A percentile compares a stretch with the other conserved stretches of the same genome.
These are phyloP conservation scores for Peronospora farinosa DNA, from an alignment of 352 stramenopile genomes.

Conservation along the genomic window DNA sequence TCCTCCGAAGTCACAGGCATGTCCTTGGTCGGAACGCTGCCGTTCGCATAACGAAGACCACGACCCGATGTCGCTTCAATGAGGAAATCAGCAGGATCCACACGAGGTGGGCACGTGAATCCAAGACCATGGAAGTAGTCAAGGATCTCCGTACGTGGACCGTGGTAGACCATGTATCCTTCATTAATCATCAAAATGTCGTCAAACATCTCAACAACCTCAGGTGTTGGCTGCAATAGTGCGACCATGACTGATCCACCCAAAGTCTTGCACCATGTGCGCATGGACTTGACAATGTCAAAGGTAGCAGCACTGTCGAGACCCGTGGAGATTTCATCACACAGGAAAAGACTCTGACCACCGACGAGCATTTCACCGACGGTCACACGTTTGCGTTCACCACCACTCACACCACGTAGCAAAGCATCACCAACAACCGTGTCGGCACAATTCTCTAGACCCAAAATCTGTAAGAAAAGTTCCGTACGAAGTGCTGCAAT, in stretches of 20 bases:
- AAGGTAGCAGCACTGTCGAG: constrained; percentile 53
- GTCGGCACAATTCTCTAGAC: constrained; percentile 86
- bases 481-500: constrained; percentile 66
- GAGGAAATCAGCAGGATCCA: constrained; percentile 61
- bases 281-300: constrained; percentile 52
- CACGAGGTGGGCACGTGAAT: constrained; percentile 60
- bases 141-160: constrained; percentile 59
- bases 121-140: constrained; percentile 83
- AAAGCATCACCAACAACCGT: constrained; percentile 89
- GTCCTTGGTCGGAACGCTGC: constrained; percentile 26
- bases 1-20: constrained; percentile 33
- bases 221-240: constrained; percentile 56
- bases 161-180: constrained; percentile 91
- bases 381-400: constrained; percentile 78
- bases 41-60: constrained; percentile 41
- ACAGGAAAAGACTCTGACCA: constrained; percentile 57
- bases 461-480: constrained; percentile 75
- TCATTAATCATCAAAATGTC: constrained; percentile 92
- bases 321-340: constrained; percentile 70
- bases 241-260: constrained; percentile 34
- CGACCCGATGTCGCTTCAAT: constrained; percentile 64
- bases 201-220: constrained; percentile 94
- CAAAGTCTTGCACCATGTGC: constrained; percentile 35
- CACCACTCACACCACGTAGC: constrained; percentile 86
- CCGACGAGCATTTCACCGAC: constrained; percentile 63